Evolutionary conservation across 768 basidiomycete genomes (phyloP).

Genomic region (Naganishia vishniacii): DNA sequence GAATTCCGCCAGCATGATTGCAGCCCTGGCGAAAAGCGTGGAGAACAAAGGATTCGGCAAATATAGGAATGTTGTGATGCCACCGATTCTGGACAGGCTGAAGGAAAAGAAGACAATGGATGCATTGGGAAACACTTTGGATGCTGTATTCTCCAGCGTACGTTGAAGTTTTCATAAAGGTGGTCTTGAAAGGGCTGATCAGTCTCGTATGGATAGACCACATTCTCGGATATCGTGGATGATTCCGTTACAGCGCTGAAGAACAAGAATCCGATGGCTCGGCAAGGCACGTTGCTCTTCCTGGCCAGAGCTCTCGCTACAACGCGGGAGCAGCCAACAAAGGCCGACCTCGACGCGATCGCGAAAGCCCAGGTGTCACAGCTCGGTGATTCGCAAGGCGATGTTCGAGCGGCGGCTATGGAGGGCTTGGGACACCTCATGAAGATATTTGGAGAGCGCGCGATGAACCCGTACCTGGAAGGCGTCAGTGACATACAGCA

Average conservation of each 20-base stretch:
- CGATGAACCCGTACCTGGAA: conserved; percentile 80
- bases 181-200: neutral
- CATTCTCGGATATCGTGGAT: conserved; percentile 71
- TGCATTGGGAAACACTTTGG: conserved; percentile 75
- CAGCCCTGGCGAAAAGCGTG: conserved; percentile 77
- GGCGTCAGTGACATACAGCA: conserved; percentile 78
- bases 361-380: conserved; percentile 68
- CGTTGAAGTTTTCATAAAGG: conserved; percentile 36
- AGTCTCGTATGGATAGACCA: conserved; percentile 55
- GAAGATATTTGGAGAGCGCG: conserved; percentile 94
- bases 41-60: conserved; percentile 62
- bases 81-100: conserved; percentile 74
- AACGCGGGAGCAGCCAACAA: conserved; percentile 65
- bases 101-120: conserved; percentile 94
- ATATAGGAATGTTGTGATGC: conserved; percentile 66
- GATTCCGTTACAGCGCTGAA: conserved; percentile 71
- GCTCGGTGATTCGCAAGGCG: conserved; percentile 82
- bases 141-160: conserved; percentile 80
- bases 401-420: conserved; percentile 84
- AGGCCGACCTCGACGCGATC: conserved; percentile 71
- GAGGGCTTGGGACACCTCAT: conserved; percentile 79
- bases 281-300: conserved; percentile 85
- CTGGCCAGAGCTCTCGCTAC: conserved; percentile 68
- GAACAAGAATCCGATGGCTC: conserved; percentile 94
- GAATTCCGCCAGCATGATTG: conserved; percentile 74